These are phyloP conservation scores for Aspergillus piperis DNA, from an alignment of 2,329 filamentous ascomycete species.

Conservation along the genomic window DNA sequence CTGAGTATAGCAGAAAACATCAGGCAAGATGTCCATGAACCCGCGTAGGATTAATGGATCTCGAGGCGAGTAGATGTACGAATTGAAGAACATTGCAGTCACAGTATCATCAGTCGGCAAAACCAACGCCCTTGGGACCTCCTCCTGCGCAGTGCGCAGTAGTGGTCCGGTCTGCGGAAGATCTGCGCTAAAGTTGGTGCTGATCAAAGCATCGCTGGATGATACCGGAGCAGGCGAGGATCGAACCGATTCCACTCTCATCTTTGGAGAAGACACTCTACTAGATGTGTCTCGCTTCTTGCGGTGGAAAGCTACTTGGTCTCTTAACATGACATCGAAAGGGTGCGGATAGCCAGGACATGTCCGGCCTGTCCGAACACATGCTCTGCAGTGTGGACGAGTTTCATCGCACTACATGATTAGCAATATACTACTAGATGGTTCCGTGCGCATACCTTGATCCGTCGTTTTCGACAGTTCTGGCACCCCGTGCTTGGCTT, in stretches of 20 bases:
- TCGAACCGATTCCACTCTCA: background rate
- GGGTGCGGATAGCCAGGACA: constrained; percentile 34
- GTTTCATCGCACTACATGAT: constrained; percentile 32
- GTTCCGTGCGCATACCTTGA: constrained; percentile 25
- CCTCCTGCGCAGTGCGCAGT: background rate
- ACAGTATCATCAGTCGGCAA: constrained; percentile 30
- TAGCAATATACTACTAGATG: background rate
- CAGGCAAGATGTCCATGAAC: constrained; percentile 32
- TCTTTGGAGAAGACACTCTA: background rate
- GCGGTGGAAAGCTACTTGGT: constrained; percentile 25
- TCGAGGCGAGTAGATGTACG: constrained; percentile 29
- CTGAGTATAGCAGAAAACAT: constrained; percentile 21
- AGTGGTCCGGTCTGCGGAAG: background rate
- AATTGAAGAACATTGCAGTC: constrained; percentile 32
- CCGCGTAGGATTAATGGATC: constrained; percentile 28
- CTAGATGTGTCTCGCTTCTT: constrained; percentile 12
- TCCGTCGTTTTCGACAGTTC: constrained; percentile 32
- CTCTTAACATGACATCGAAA: constrained; percentile 31
- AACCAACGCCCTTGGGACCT: constrained; percentile 18
- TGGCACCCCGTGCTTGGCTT: constrained; percentile 31
- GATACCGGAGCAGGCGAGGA: background rate
- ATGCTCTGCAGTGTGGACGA: constrained; percentile 32
- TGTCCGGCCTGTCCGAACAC: constrained; percentile 27
- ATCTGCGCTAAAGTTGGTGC: background rate
- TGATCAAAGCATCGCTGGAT: background rate